These are phyloP conservation scores for Phytophthora capsici DNA, from an alignment of 352 stramenopile genomes.

Conservation along the genomic window DNA sequence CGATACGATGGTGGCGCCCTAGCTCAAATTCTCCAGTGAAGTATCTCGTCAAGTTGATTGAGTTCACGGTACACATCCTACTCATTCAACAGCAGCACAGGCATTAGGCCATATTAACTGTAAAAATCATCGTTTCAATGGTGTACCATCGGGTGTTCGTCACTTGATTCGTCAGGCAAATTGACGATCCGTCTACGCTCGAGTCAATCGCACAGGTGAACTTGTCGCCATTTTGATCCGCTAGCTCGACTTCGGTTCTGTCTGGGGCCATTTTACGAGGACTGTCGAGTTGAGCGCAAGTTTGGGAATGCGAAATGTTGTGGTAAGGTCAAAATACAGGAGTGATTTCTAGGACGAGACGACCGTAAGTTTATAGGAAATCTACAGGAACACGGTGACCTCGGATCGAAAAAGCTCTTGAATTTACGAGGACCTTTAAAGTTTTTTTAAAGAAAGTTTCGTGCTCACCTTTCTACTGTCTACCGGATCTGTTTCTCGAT, in stretches of 20 bases:
- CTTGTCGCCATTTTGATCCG: neutral
- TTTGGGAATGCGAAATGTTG: too few relatives aligned
- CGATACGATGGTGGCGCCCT: neutral
- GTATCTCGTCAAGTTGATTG: neutral
- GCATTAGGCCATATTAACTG: neutral
- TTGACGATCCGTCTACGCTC: neutral
- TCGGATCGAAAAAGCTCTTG: too few relatives aligned
- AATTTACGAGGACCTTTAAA: too few relatives aligned
- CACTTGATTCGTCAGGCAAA: neutral
- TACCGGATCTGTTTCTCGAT: slow-evolving; percentile 75
- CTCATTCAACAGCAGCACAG: neutral
- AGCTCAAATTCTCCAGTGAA: neutral
- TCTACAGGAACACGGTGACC: too few relatives aligned
- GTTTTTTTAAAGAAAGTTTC: too few relatives aligned
- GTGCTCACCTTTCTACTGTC: neutral
- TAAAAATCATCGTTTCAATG: neutral
- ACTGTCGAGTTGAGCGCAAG: too few relatives aligned
- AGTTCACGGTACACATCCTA: neutral
- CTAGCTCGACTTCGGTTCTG: neutral
- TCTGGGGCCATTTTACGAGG: too few relatives aligned
- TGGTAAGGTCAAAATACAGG: too few relatives aligned
- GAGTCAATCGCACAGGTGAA: neutral
- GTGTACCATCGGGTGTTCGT: neutral
- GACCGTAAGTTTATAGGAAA: too few relatives aligned
- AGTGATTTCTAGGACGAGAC: too few relatives aligned